Evolutionary conservation across 306 rosid species (phyloP).

Genomic region (Trifolium pratense): DNA sequence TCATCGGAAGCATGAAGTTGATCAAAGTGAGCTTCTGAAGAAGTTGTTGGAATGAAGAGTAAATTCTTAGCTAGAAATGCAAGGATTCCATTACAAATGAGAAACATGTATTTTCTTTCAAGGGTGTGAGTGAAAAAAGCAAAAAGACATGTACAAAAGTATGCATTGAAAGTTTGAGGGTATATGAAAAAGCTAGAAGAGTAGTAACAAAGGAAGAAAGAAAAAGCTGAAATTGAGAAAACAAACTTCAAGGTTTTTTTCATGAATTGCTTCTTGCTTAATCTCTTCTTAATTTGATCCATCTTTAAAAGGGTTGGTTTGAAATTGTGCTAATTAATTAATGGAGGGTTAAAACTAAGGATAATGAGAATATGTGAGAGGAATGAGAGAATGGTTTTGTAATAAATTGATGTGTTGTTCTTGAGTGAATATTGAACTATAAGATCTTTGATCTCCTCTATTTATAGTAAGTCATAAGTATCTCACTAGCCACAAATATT

Average conservation of each 20-base stretch:
- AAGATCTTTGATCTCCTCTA: slow-evolving; percentile 1
- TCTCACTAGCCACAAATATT: no score
- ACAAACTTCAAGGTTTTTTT: slow-evolving; percentile 44
- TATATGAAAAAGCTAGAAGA: slow-evolving; percentile 46
- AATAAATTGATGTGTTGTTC: slow-evolving; percentile 14
- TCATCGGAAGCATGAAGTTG: slow-evolving; percentile 30
- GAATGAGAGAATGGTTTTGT: slow-evolving; percentile 9
- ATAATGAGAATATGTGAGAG: slow-evolving; percentile 11
- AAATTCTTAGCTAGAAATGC: slow-evolving; percentile 61
- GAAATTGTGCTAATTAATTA: not conserved
- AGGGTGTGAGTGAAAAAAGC: slow-evolving; percentile 58
- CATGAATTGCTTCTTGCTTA: slow-evolving; percentile 39
- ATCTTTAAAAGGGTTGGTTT: slow-evolving; percentile 22
- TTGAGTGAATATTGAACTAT: slow-evolving; percentile 12
- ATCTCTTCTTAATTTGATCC: slow-evolving; percentile 39
- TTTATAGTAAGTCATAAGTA: slow-evolving; percentile 39
- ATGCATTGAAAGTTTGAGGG: slow-evolving; percentile 57
- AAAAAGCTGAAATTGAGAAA: slow-evolving; percentile 50
- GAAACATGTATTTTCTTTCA: slow-evolving; percentile 75
- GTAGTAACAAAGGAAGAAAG: slow-evolving; percentile 49
- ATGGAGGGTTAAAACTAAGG: not conserved
- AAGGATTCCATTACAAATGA: slow-evolving; percentile 69
- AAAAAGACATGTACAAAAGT: slow-evolving; percentile 55
- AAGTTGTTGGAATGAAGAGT: not conserved
- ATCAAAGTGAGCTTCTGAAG: slow-evolving; percentile 11